phyloP scores from a whole-genome alignment of 306 rosid genomes.

The Crotalaria pallida region DNA sequence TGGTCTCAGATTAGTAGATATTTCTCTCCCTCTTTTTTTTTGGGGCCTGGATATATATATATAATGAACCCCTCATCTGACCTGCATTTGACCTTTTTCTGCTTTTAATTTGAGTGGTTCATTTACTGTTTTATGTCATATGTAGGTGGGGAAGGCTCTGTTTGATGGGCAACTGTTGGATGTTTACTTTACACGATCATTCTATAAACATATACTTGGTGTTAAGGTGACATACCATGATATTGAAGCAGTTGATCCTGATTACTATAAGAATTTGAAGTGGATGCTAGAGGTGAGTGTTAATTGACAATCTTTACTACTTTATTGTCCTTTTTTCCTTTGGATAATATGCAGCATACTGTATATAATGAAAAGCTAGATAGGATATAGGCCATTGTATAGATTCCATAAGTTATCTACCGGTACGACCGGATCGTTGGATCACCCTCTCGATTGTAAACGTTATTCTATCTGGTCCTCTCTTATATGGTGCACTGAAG shows the following conservation, averaged over 20 bases:
- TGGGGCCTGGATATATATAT: background rate
- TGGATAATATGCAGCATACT: background rate
- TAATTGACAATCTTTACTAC: constrained; percentile 9
- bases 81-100: background rate
- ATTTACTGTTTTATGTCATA: constrained; percentile 22
- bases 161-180: constrained; percentile 97
- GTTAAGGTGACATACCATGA: constrained; percentile 99
- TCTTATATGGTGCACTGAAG: background rate
- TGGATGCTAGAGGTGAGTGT: constrained; percentile 95
- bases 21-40: background rate
- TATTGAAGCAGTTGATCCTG: constrained; percentile 98
- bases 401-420: background rate
- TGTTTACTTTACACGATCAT: constrained; percentile 97
- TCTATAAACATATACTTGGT: constrained; percentile 95
- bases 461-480: background rate
- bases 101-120: constrained; percentile 8
- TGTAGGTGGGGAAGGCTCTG: constrained; percentile 97
- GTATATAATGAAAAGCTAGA: background rate
- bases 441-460: background rate
- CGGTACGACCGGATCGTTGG: background rate
- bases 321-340: background rate
- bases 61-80: background rate
- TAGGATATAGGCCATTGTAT: background rate
- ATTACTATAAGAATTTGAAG: constrained; percentile 94
- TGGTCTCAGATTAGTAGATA: background rate